A percentile compares a stretch with the other conserved stretches of the same genome.
Evolutionary conservation across 768 basidiomycete genomes (phyloP).

Genomic region (Boletus speciosus): DNA sequence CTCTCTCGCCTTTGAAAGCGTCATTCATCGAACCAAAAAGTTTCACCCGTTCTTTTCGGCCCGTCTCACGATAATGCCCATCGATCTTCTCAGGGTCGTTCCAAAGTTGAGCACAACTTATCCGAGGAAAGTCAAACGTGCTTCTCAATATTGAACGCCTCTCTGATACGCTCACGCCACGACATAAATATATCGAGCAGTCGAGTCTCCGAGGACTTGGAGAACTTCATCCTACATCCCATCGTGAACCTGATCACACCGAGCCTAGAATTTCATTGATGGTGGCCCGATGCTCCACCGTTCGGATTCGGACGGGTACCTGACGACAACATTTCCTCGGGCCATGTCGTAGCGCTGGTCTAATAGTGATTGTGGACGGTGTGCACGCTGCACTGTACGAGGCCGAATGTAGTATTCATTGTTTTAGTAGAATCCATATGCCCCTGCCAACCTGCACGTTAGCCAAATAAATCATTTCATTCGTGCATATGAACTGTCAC

Average conservation of each 20-base stretch:
- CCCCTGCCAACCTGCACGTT: not conserved
- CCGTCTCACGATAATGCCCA: conserved; percentile 2
- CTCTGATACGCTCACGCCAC: not conserved
- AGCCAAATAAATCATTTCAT: too few relatives aligned
- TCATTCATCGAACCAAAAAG: not conserved
- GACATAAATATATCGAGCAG: not conserved
- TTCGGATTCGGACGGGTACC: not conserved
- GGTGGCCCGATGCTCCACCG: not conserved
- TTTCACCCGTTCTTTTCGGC: not conserved
- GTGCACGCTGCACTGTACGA: conserved; percentile 10
- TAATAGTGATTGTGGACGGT: not conserved
- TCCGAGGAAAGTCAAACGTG: not conserved
- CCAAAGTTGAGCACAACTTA: not conserved
- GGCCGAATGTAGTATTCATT: not conserved
- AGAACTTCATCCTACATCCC: not conserved
- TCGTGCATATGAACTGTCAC: not conserved
- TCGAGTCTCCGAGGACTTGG: conserved; percentile 12
- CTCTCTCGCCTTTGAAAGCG: not conserved
- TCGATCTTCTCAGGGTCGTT: conserved; percentile 1
- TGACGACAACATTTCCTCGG: not conserved
- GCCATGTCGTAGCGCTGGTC: not conserved
- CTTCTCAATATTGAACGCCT: not conserved
- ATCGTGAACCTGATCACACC: not conserved
- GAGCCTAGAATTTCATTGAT: not conserved
- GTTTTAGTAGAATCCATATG: not conserved